Evolutionary conservation across 257 asterid species (phyloP).

Genomic region (Galeopsis tetrahit): DNA sequence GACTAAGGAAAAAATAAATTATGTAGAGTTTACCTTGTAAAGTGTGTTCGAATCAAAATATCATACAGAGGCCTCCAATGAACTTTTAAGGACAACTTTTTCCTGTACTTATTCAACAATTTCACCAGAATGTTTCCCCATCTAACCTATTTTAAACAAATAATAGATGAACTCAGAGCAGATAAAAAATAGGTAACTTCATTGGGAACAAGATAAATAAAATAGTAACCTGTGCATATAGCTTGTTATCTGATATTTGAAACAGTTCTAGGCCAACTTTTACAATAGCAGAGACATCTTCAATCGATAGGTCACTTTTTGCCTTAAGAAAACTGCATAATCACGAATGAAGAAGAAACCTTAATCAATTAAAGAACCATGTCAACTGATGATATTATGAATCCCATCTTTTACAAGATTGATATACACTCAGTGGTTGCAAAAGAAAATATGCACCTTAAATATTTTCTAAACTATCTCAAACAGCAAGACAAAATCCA

Average conservation of each 20-base stretch:
- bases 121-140: slow-evolving; percentile 94
- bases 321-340: slow-evolving; percentile 83
- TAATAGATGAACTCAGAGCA: slow-evolving; percentile 38
- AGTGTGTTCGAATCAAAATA: slow-evolving; percentile 79
- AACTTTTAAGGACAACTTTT: slow-evolving; percentile 69
- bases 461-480: slow-evolving; percentile 28
- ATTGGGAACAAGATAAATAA: slow-evolving; percentile 28
- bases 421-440: slow-evolving; percentile 20
- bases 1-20: slow-evolving; percentile 15
- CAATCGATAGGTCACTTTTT: slow-evolving; percentile 76
- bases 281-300: slow-evolving; percentile 71
- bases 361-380: slow-evolving; percentile 35
- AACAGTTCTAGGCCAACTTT: slow-evolving; percentile 79
- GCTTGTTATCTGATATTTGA: slow-evolving; percentile 69
- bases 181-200: slow-evolving; percentile 28
- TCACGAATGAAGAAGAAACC: slow-evolving; percentile 32
- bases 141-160: slow-evolving; percentile 74
- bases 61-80: slow-evolving; percentile 93
- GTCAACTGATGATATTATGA: slow-evolving; percentile 17
- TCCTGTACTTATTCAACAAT: slow-evolving; percentile 80
- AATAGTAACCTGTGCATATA: slow-evolving; percentile 74
- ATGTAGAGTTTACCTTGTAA: slow-evolving; percentile 65
- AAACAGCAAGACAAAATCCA: slow-evolving; percentile 25
- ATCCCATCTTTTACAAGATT: not conserved
- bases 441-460: slow-evolving; percentile 15